Conservation (phyloP, 2,329 filamentous ascomycete genomes). For the Sarocladium strictum region DNA sequence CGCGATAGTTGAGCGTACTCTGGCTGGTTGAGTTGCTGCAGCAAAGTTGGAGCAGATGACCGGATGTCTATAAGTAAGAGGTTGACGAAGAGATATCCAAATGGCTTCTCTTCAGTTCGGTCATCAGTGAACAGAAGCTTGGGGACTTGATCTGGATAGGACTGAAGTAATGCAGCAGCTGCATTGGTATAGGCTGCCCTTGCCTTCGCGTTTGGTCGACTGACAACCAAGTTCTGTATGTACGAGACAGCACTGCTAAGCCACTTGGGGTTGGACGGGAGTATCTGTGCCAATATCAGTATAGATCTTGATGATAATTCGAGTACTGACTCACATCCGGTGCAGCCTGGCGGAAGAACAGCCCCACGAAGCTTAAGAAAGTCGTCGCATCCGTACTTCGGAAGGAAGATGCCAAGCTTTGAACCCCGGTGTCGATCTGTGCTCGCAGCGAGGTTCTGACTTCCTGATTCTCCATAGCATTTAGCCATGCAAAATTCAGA, state of each 20-base stretch:
- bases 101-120: conserved; percentile 39
- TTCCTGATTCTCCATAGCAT: conserved; percentile 29
- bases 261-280: conserved; percentile 49
- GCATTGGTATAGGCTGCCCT: conserved; percentile 55
- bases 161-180: conserved; percentile 49
- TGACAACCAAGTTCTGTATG: conserved; percentile 48
- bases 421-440: conserved; percentile 43
- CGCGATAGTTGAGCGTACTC: conserved; percentile 44
- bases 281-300: conserved; percentile 28
- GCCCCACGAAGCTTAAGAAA: conserved; percentile 50
- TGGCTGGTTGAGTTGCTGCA: conserved; percentile 50
- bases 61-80: conserved; percentile 62
- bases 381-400: conserved; percentile 55
- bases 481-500: conserved; percentile 51
- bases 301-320: not conserved
- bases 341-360: conserved; percentile 43
- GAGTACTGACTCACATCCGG: conserved; percentile 33
- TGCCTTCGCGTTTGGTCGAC: conserved; percentile 47
- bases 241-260: conserved; percentile 38
- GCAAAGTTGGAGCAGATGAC: conserved; percentile 53
- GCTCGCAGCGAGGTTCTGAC: conserved; percentile 24
- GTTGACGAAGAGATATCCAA: conserved; percentile 57
- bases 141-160: conserved; percentile 42
- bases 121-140: conserved; percentile 45
- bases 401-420: conserved; percentile 45